A percentile compares a stretch with the other conserved stretches of the same genome.
phyloP scores from a whole-genome alignment of 192 early-diverging fungal genomes.

The Paraglomus occultum region DNA sequence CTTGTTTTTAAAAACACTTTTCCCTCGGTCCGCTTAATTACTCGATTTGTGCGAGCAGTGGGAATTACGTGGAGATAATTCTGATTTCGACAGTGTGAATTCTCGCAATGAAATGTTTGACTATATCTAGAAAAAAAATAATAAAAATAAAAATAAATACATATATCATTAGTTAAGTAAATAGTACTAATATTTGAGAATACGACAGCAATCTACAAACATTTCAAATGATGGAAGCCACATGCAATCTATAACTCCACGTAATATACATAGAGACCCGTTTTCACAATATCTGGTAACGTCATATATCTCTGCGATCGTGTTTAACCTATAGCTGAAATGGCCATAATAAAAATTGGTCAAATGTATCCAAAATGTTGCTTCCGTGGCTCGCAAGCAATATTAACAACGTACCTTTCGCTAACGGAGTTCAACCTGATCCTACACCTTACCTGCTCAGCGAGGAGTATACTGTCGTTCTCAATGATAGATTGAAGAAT shows the following conservation, averaged over 20 bases:
- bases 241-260: constrained; percentile 3
- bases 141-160: neutral
- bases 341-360: neutral
- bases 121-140: constrained; percentile 31
- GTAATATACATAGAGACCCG: neutral
- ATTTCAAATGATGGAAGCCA: neutral
- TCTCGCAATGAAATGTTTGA: constrained; percentile 34
- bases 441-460: constrained; percentile 33
- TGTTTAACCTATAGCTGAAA: neutral
- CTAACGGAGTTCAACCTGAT: constrained; percentile 30
- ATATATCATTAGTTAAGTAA: neutral
- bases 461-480: constrained; percentile 15
- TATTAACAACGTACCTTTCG: constrained; percentile 17
- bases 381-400: neutral
- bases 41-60: constrained; percentile 14
- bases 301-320: neutral
- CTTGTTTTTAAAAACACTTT: constrained; percentile 39
- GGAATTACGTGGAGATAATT: constrained; percentile 38
- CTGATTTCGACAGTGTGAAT: constrained; percentile 34
- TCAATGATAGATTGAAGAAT: constrained; percentile 34
- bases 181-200: neutral
- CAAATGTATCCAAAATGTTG: neutral
- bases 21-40: constrained; percentile 38
- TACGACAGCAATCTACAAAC: neutral
- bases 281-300: neutral